Evolutionary conservation across 2,329 filamentous ascomycete species (phyloP), one percentile per base, ranked within the genome.

Genomic region (Harringtonia aguacate): DNA sequence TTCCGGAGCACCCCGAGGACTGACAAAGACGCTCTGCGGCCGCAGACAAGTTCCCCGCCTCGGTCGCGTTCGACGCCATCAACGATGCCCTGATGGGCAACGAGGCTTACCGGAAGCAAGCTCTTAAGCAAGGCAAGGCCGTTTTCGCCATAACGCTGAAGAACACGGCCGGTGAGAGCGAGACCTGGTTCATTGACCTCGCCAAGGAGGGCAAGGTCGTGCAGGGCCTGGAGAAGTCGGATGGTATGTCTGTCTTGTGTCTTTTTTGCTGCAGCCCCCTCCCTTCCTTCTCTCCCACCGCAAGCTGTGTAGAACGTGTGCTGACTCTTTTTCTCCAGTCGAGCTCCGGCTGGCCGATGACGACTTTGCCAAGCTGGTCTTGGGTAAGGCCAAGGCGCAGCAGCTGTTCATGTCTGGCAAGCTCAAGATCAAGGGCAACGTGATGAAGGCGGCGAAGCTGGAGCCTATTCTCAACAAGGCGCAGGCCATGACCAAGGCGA

Each of bases 371-470:
- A 81, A 84, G 61, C 76, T 98, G 52, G 81, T 94, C 44, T 59
- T 72, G 31, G 92, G 92, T 61, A 87, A 94, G 72, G 87, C 86
- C 56, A 95, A 95, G 61, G 88, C 92, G 46, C 92, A 98, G 74
- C 81, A 82, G 55, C 70, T 98, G 52, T 95, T 97, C 70, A 97
- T 98, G 90, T 78, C 78, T n/a, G 92, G 92, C 57, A 95, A 95
- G 75, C 74, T 98, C 60, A 98, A 97, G 84, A 79, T 97, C 62
- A 94, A 88, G 79, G 92, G 92, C 51, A 88, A 97, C 63, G 80
- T 97, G 49, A 97, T 97, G 90, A 95, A 95, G 78, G 85, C 92
- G 31, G 95, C 89, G 48, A 95, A 94, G 80, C 79, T 95, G 67
- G 88, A 95, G 67, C 85, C 87, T 34, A 84, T 97, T 57, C 69